Evolutionary conservation across 2,329 filamentous ascomycete genomes (phyloP), one percentile per base, ranked within the genome.

Genomic region (Cladosporium sp.): DNA sequence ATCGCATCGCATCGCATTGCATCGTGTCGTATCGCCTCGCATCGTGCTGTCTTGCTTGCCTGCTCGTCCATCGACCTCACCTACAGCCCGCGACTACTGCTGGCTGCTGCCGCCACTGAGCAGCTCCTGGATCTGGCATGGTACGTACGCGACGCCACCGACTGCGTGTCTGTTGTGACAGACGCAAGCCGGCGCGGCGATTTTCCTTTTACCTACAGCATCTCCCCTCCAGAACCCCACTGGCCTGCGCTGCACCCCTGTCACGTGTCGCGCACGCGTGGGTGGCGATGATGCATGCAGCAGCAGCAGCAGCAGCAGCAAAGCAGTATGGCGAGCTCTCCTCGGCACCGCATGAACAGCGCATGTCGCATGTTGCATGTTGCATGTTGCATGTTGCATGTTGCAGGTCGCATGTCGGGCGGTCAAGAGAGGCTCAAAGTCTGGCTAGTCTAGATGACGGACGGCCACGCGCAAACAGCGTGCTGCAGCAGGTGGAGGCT

Each of bases 41-140:
- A 47, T 21, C 41, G 41, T 47, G n/a, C 41, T 47, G n/a, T 47
- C 41, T 47, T 44, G 38, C 38, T 44, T 47, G 24, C 11, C 6
- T 14, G 34, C 38, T 59, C 57, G 21, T 21, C 30, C 57, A 21
- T 47, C 41, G 34, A 58, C 36, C 12, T 15, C 32, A 11, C 38
- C 38, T 15, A 24, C 57, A 41, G 51, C 61, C 44, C 30, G 59
- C 59, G 52, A 32, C 52, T 55, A 54, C 34, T 34, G 51, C 51
- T 64, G 61, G 61, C 61, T 64, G 61, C 61, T 64, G 61, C 61
- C 61, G 61, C 61, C 61, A 64, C 61, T 30, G 61, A 64, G 61
- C 61, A 64, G 61, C 61, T 64, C 61, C 61, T 57, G 36, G 61
- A 57, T 47, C 51, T 57, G 61, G 61, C 61, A 64, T 64, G 61